phyloP scores from a whole-genome alignment of 1,284 basidiomycete genomes.

The Heliocybe sulcata region DNA sequence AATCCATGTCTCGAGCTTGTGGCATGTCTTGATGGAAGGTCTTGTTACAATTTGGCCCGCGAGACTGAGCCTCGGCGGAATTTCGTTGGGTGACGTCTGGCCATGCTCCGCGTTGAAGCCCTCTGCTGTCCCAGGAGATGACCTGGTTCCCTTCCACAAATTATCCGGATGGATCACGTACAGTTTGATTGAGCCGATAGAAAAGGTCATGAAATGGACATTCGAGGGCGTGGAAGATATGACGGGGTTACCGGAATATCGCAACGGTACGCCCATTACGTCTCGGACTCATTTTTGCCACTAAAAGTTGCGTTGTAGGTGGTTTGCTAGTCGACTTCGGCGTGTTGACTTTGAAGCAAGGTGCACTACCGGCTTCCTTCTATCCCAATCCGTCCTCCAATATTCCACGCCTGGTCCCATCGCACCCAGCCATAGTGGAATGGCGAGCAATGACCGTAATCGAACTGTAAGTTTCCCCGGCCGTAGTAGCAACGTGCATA shows the following conservation, averaged over 20 bases:
- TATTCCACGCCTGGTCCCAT: conserved; percentile 59
- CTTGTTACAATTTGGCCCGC: conserved; percentile 87
- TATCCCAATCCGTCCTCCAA: conserved; percentile 38
- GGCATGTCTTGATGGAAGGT: conserved; percentile 79
- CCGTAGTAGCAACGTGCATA: background rate
- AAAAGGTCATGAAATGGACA: conserved; percentile 71
- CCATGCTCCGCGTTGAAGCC: conserved; percentile 55
- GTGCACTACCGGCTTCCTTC: conserved; percentile 31
- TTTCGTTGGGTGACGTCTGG: conserved; percentile 88
- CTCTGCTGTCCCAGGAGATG: conserved; percentile 37
- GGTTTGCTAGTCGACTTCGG: conserved; percentile 85
- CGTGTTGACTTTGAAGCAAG: conserved; percentile 58
- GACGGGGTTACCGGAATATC: conserved; percentile 86
- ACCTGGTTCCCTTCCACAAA: conserved; percentile 92
- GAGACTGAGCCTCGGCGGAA: conserved; percentile 62
- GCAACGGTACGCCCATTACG: conserved; percentile 57
- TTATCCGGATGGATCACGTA: conserved; percentile 92
- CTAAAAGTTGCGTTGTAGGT: conserved; percentile 33
- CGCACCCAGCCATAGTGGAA: conserved; percentile 89
- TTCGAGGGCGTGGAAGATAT: conserved; percentile 70
- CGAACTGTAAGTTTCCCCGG: conserved; percentile 51
- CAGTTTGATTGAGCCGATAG: conserved; percentile 78
- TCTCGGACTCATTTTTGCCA: background rate
- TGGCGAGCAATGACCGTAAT: conserved; percentile 95
- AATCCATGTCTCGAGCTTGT: conserved; percentile 66